Percentiles rank a stretch among this genome's conserved stretches.
Evolutionary conservation across 164 flowering plant genomes (phyloP).

Genomic region (Buxus sempervirens): DNA sequence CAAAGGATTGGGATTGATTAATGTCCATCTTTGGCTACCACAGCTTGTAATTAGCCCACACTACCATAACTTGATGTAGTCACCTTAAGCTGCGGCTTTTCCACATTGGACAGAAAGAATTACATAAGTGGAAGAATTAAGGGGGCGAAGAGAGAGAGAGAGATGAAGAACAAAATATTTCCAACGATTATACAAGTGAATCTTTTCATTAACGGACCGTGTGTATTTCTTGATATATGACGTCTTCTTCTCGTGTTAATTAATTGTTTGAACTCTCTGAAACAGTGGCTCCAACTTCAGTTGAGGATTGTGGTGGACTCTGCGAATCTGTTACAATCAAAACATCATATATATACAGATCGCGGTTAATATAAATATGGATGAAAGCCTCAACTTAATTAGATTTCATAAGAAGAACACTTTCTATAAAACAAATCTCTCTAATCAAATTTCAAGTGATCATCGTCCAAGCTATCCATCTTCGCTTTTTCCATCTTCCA

Average conservation of each 20-base stretch:
- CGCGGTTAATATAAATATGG: too few species aligned
- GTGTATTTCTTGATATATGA: not conserved
- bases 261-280: constrained; percentile 38
- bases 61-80: constrained; percentile 5
- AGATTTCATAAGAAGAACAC: not conserved
- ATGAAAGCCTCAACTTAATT: too few species aligned
- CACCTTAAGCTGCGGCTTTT: constrained; percentile 10
- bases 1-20: constrained; percentile 5
- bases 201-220: constrained; percentile 3
- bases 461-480: too few species aligned
- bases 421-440: too few species aligned
- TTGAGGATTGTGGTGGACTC: constrained; percentile 28
- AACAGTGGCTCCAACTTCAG: constrained; percentile 28
- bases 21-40: constrained; percentile 20
- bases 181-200: constrained; percentile 6
- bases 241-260: constrained; percentile 10
- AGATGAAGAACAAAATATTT: not conserved
- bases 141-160: not conserved
- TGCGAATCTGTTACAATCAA: constrained; percentile 35
- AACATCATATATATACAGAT: not conserved
- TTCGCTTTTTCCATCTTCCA: not conserved
- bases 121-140: constrained; percentile 2
- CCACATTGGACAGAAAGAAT: constrained; percentile 2
- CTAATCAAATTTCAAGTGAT: too few species aligned
- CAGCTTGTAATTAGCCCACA: constrained; percentile 4